Evolutionary conservation across 768 basidiomycete genomes (phyloP), one percentile per base, ranked within the genome.

Genomic region (Lactarius evosmus): DNA sequence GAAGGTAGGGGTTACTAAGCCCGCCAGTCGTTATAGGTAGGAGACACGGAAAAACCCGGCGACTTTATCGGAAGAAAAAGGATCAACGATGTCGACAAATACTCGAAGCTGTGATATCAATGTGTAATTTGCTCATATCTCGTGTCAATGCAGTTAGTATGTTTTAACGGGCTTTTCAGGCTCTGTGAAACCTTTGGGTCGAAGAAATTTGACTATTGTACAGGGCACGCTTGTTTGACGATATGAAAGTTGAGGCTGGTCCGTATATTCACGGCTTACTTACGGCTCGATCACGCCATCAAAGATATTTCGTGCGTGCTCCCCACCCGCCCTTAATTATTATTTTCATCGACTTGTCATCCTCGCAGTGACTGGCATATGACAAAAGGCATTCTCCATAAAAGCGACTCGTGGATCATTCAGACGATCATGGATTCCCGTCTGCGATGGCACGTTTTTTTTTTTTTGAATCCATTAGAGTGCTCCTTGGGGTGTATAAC

Each of bases 351-450:
- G 38, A 14, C 33, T 56, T 33, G 19, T 56, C 66, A 95, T 91
- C 83, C 88, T 51, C 89, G 95, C 52, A 96, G 96, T 9, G 96
- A 98, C 79, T 98, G 96, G 96, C 96, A 98, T 75, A 84, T 84
- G 67, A 99, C 95, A 66, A 98, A 98, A 76, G 96, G 97, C 65
- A 96, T 98, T 70, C 68, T 98, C 34, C 78, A 87, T 60, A 98
- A 98, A 74, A 95, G 96, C 57, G 96, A 99, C 78, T 83, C 86
- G 7, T 98, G 95, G 94, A 94, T 98, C 70, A 98, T 98, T 63
- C 88, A 97, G 73, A 87, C 86, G 51, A 91, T 98, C 71, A 98
- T 98, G 75, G 93, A 92, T 71, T 97, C 94, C 25, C 96, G 96
- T 51, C 82, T 98, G 33, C 86, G 96, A 72, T 96, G 96, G 12